A percentile compares a stretch with the other conserved stretches of the same genome.
These are phyloP conservation scores for Pichia cactophila DNA, from an alignment of 1,139 yeast species.

Conservation along the genomic window DNA sequence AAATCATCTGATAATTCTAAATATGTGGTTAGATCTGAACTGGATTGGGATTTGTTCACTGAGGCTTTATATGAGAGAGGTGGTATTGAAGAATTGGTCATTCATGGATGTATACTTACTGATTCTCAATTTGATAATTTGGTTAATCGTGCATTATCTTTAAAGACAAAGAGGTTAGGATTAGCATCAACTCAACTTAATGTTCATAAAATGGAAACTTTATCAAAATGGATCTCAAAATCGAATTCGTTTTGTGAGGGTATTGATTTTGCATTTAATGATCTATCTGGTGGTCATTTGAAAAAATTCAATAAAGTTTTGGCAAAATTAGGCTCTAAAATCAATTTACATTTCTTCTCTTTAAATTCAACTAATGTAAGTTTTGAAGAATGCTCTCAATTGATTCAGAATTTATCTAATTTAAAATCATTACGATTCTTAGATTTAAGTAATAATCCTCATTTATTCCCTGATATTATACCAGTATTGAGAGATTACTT, in stretches of 20 bases:
- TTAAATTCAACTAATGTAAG: constrained; percentile 59
- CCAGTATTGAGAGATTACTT: constrained; percentile 53
- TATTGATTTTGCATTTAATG: constrained; percentile 78
- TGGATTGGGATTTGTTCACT: constrained; percentile 73
- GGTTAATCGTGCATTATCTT: constrained; percentile 45
- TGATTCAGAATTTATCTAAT: constrained; percentile 45
- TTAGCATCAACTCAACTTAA: constrained; percentile 66
- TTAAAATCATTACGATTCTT: constrained; percentile 58
- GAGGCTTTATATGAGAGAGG: constrained; percentile 51
- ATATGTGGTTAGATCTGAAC: constrained; percentile 45
- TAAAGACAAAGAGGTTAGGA: constrained; percentile 63
- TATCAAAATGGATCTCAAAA: constrained; percentile 57
- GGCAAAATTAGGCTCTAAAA: constrained; percentile 28
- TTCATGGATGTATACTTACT: constrained; percentile 70
- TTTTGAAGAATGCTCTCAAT: constrained; percentile 45
- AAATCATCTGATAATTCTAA: constrained; percentile 33
- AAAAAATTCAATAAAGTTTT: constrained; percentile 36
- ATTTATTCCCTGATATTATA: constrained; percentile 64
- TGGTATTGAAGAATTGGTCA: constrained; percentile 75
- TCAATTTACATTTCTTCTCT: constrained; percentile 51
- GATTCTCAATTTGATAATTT: constrained; percentile 44
- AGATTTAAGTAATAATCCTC: constrained; percentile 70
- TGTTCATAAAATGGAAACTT: constrained; percentile 43
- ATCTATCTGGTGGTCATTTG: constrained; percentile 46
- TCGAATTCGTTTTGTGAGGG: constrained; percentile 60